A percentile compares a stretch with the other conserved stretches of the same genome.
Conservation (phyloP, 2,329 filamentous ascomycete species). For the Aspergillus latus region DNA sequence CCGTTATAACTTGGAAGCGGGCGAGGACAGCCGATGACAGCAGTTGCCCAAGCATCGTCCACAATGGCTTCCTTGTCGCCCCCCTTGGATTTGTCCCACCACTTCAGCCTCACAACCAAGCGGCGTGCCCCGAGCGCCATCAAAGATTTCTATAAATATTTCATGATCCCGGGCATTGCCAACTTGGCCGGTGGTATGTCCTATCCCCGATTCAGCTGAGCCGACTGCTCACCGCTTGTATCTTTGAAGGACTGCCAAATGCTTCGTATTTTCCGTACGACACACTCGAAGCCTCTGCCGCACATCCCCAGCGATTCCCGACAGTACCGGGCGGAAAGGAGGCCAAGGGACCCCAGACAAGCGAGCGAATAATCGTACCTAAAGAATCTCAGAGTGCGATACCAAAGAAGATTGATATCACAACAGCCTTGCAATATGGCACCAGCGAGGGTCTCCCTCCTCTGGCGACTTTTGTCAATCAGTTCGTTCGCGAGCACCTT, state of each 20-base stretch:
- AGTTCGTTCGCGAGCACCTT: slow-evolving; percentile 73
- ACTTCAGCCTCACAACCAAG: slow-evolving; percentile 69
- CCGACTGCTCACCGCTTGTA: slow-evolving; percentile 1
- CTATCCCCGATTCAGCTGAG: background rate
- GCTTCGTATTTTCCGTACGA: slow-evolving; percentile 84
- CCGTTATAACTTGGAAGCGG: background rate
- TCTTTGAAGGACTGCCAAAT: slow-evolving; percentile 70
- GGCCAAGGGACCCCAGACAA: slow-evolving; percentile 30
- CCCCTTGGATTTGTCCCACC: slow-evolving; percentile 76
- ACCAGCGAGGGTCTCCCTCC: slow-evolving; percentile 78
- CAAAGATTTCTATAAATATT: slow-evolving; percentile 86
- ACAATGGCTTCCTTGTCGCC: slow-evolving; percentile 16
- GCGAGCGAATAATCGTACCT: slow-evolving; percentile 68
- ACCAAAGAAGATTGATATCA: slow-evolving; percentile 72
- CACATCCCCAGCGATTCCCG: slow-evolving; percentile 70
- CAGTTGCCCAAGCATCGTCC: background rate
- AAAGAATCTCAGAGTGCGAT: slow-evolving; percentile 60
- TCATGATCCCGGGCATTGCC: slow-evolving; percentile 61
- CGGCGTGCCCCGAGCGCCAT: slow-evolving; percentile 64
- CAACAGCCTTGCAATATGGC: slow-evolving; percentile 83
- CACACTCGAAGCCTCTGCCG: slow-evolving; percentile 79
- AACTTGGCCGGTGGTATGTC: slow-evolving; percentile 59
- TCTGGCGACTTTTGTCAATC: slow-evolving; percentile 72
- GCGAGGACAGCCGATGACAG: background rate
- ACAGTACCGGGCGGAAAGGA: slow-evolving; percentile 62